These are phyloP conservation scores for Malassezia sp. DNA, from an alignment of 1,284 basidiomycete species.

Conservation along the genomic window DNA sequence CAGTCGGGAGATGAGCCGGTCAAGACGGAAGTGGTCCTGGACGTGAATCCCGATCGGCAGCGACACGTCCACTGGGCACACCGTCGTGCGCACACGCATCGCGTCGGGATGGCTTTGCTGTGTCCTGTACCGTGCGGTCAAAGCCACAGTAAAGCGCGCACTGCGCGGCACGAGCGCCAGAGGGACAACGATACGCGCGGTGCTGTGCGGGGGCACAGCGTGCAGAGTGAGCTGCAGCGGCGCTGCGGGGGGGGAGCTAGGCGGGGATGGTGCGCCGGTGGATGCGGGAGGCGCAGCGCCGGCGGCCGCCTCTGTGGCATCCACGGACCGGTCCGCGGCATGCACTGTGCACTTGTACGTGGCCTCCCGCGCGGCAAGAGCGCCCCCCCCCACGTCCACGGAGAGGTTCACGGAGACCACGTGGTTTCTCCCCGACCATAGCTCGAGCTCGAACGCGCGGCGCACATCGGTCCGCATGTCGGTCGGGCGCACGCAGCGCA, in stretches of 20 bases:
- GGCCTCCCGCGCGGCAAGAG: neutral
- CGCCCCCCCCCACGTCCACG: constrained; percentile 2
- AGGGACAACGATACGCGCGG: constrained; percentile 16
- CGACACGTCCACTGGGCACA: constrained; percentile 17
- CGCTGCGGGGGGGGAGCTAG: too few relatives aligned
- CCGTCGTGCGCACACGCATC: constrained; percentile 12
- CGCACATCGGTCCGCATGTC: constrained; percentile 27
- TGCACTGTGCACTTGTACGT: neutral
- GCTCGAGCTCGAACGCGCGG: constrained; percentile 20
- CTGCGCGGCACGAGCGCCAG: constrained; percentile 15
- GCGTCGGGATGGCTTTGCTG: constrained; percentile 13
- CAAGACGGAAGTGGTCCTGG: constrained; percentile 41
- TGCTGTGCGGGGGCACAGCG: neutral
- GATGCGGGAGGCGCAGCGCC: neutral
- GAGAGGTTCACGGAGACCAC: constrained; percentile 20
- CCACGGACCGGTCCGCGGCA: neutral
- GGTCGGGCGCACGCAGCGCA: constrained; percentile 15
- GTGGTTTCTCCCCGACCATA: constrained; percentile 27
- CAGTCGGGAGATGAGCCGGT: constrained; percentile 21
- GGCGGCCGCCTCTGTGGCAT: neutral
- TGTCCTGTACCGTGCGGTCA: constrained; percentile 20
- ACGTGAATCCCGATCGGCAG: constrained; percentile 43
- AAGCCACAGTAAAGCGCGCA: constrained; percentile 11
- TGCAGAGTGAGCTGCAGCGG: too few relatives aligned
- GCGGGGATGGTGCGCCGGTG: neutral